These are phyloP conservation scores for Alternaria sp. DNA, from an alignment of 2,329 filamentous ascomycete species.

Conservation along the genomic window DNA sequence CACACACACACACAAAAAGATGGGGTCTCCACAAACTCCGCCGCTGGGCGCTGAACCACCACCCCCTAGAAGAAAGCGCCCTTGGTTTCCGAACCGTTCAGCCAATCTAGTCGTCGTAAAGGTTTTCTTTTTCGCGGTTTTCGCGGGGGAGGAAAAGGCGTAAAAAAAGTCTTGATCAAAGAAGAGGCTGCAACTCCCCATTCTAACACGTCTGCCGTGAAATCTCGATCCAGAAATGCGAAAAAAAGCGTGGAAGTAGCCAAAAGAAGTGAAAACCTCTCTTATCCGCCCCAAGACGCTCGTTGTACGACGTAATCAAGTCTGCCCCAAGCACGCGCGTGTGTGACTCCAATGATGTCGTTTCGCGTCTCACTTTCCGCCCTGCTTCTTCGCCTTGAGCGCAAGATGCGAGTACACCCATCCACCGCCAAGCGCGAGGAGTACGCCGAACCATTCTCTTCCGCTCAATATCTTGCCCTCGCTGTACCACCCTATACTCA, in stretches of 20 bases:
- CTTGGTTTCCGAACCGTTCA: not conserved
- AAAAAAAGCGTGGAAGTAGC: not conserved
- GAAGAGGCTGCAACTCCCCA: not conserved
- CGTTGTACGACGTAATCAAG: not conserved
- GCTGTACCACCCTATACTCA: constrained; percentile 55
- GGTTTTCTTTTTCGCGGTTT: not conserved
- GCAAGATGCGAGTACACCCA: constrained; percentile 54
- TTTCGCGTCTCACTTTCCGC: constrained; percentile 27
- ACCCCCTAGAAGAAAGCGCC: not conserved
- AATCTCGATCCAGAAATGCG: not conserved
- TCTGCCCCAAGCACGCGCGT: not conserved
- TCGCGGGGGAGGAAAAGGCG: not conserved
- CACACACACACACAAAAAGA: not conserved
- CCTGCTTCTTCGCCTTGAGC: constrained; percentile 45
- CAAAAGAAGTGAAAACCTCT: not conserved
- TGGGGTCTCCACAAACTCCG: not conserved
- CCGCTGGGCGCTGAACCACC: too few species aligned
- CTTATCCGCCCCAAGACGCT: not conserved
- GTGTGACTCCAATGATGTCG: not conserved
- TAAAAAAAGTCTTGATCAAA: not conserved
- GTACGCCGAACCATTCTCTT: constrained; percentile 51
- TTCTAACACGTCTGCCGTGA: not conserved
- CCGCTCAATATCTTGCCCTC: constrained; percentile 51
- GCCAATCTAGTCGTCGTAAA: not conserved
- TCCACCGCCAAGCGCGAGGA: constrained; percentile 54